Evolutionary conservation across 352 stramenopile species (phyloP), one percentile per base, ranked within the genome.

Genomic region (Globisporangium abappressorium): DNA sequence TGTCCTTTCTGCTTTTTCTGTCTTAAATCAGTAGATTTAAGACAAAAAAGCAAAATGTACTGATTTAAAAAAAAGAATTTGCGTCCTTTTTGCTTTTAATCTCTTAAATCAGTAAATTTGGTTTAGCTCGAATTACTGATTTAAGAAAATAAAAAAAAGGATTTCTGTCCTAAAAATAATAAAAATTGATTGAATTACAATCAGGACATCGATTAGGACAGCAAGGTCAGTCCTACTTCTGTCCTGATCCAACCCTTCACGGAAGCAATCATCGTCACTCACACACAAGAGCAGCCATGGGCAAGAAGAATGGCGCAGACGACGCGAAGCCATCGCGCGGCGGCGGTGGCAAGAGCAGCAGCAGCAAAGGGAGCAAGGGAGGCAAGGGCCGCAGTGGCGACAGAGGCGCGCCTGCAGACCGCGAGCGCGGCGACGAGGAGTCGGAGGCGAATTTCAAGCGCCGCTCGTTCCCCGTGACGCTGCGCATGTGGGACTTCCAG

Each of bases 401-500:
- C 43, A 51, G 67, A 49, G 64, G 71, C 26, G 69, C 75, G 38
- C 66, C 64, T 1, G 30, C 38, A 3, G 38, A 55, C 20, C n/a
- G 41, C 3, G 60, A 69, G 61, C 73, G 78, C 15, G 78, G 79
- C 28, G 85, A 88, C 24, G 85, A 91, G 49, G 87, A 94, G 71
- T 85, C 71, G 30, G 84, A 92, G 53, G 51, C 82, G 9, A 84
- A 69, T 62, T 94, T 82, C 71, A 80, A 83, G 33, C 82, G 87
- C 36, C 79, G 87, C 49, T 85, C 76, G 41, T 96, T 97, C 68
- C 79, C 81, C 11, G 74, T 97, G 63, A 87, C 80, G 62, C 71
- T 98, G 70, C 90, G 88, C 65, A 98, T 98, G 93, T 98, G 93
- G 93, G 94, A 98, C 75, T 98, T 98, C 72, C 87, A 98, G 75